phyloP scores from a whole-genome alignment of 176 grass and related monocot species.

The barley (Hordeum vulgare) region MorexV3_pseudomolecules_assembly NC_058518.1:360209317-360209816 shows the following conservation, averaged over 20 bases:
- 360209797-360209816: background rate
- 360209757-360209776: background rate
- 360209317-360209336: background rate
- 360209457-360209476: background rate
- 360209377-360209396: background rate
- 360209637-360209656: constrained; percentile 3
- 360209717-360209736: too few relatives aligned
- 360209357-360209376: background rate
- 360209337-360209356: background rate
- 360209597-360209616: background rate
- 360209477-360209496: background rate
- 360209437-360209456: background rate
- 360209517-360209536: background rate
- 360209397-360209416: background rate
- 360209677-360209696: background rate
- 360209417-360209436: background rate
- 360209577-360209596: background rate
- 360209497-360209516: background rate
- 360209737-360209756: too few relatives aligned
- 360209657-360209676: background rate
- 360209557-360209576: background rate
- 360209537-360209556: background rate
- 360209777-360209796: background rate
- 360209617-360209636: background rate
- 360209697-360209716: background rate